A percentile compares a stretch with the other conserved stretches of the same genome.
These are phyloP conservation scores for Arachis hypogaea DNA, from an alignment of 306 rosid species.

Conservation along the genomic window DNA sequence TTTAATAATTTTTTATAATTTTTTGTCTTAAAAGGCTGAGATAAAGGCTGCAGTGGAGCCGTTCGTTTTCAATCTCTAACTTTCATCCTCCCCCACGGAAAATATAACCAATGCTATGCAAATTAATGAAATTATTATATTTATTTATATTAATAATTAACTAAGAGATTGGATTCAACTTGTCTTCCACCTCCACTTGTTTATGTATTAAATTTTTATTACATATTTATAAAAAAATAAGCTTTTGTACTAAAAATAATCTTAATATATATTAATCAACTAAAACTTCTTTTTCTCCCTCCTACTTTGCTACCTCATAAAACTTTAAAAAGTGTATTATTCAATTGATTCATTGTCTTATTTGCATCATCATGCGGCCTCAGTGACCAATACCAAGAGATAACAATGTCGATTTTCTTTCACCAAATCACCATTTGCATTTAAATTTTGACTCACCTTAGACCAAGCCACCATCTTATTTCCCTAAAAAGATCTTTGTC, in stretches of 20 bases:
- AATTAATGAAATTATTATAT: background rate
- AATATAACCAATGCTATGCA: background rate
- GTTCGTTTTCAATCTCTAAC: conserved; percentile 33
- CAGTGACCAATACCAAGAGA: background rate
- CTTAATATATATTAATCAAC: no score
- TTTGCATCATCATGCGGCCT: background rate
- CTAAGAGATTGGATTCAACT: conserved; percentile 10
- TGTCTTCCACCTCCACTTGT: conserved; percentile 21
- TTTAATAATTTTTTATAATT: no score
- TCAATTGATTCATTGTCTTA: background rate
- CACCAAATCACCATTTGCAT: conserved; percentile 20
- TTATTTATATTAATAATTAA: background rate
- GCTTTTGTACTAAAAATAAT: no score
- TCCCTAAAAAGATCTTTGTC: background rate
- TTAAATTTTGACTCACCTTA: conserved; percentile 29
- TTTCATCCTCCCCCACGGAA: conserved; percentile 21
- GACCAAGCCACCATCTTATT: background rate
- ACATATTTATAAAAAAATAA: no score
- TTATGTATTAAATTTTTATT: background rate
- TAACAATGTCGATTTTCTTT: conserved; percentile 15
- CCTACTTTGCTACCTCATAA: background rate
- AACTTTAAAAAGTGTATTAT: background rate
- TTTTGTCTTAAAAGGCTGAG: background rate
- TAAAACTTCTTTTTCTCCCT: background rate
- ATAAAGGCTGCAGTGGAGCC: conserved; percentile 27